These are phyloP conservation scores for Fusarium hainanense DNA, from an alignment of 2,329 filamentous ascomycete genomes.

Conservation along the genomic window DNA sequence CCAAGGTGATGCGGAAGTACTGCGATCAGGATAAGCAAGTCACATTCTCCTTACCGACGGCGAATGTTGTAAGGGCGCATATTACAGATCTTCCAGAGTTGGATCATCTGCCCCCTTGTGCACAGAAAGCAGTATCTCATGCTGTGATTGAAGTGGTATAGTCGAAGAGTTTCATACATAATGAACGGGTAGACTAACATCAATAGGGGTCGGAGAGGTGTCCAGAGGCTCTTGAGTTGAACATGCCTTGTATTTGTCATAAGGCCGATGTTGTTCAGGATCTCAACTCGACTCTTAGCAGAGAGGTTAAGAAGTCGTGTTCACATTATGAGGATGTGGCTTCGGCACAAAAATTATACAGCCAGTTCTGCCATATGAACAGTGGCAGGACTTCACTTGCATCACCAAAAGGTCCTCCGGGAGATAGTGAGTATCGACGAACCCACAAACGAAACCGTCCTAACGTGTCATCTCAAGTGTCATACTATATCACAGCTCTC, in stretches of 20 bases:
- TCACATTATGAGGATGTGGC: constrained; percentile 58
- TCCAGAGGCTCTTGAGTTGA: constrained; percentile 53
- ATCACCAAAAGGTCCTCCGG: constrained; percentile 58
- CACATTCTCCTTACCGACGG: constrained; percentile 56
- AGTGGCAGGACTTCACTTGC: constrained; percentile 63
- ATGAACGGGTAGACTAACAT: not conserved
- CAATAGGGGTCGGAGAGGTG: constrained; percentile 46
- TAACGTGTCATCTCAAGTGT: constrained; percentile 52
- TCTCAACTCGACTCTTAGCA: constrained; percentile 57
- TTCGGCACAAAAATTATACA: constrained; percentile 62
- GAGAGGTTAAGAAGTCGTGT: constrained; percentile 58
- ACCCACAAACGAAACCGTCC: not conserved
- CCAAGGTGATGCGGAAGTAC: constrained; percentile 59
- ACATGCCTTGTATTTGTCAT: constrained; percentile 64
- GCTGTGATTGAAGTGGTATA: constrained; percentile 48
- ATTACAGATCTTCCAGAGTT: constrained; percentile 61
- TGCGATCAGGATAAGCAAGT: constrained; percentile 57
- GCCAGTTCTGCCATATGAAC: constrained; percentile 63
- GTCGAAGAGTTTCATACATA: not conserved
- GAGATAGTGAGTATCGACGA: constrained; percentile 57
- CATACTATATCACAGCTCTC: constrained; percentile 66
- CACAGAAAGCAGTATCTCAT: constrained; percentile 46
- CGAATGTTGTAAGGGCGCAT: constrained; percentile 57
- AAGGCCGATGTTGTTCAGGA: constrained; percentile 61
- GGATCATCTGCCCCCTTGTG: constrained; percentile 55